phyloP scores from a whole-genome alignment of 441 rosid genomes.

The Jatropha podagrica region DNA sequence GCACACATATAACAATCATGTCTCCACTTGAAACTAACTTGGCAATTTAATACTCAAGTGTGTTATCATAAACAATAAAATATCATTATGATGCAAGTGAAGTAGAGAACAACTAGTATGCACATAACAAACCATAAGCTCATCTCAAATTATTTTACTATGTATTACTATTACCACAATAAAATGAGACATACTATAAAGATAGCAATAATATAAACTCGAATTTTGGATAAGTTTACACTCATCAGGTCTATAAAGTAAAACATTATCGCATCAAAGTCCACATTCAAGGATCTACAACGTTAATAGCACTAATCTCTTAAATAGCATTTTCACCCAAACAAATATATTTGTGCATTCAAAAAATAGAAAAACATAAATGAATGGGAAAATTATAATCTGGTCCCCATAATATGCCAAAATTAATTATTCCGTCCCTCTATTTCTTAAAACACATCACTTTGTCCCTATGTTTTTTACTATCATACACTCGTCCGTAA shows the following conservation, averaged over 20 bases:
- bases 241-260: background rate
- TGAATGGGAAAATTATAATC: too few species aligned
- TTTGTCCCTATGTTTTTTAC: too few species aligned
- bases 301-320: background rate
- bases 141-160: background rate
- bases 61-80: background rate
- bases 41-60: background rate
- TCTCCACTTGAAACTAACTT: background rate
- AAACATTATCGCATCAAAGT: background rate
- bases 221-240: background rate
- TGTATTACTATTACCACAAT: background rate
- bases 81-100: background rate
- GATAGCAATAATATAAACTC: background rate
- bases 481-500: too few species aligned
- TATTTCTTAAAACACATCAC: too few species aligned
- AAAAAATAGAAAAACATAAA: background rate
- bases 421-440: too few species aligned
- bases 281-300: background rate
- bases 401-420: too few species aligned
- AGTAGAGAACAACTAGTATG: background rate
- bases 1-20: background rate
- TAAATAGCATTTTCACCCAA: background rate
- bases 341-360: background rate
- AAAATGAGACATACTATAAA: background rate
- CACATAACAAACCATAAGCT: constrained; percentile 5